phyloP scores from a whole-genome alignment of 352 stramenopile species.

The Thalassiosira sp. region DNA sequence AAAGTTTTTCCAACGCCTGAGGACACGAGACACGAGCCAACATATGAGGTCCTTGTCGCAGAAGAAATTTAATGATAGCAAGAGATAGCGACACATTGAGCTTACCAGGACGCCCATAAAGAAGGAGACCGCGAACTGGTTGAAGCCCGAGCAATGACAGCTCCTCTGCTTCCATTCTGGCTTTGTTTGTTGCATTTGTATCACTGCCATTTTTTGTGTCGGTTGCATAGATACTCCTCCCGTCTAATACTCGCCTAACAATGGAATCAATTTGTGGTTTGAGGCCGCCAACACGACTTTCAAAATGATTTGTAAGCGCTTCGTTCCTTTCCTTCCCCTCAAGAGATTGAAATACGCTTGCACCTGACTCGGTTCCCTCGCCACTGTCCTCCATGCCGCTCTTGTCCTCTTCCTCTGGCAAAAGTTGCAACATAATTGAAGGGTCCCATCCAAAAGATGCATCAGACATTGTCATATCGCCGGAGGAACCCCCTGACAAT shows the following conservation, averaged over 20 bases:
- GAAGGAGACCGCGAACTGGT: constrained; percentile 92
- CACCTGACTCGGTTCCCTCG: not conserved
- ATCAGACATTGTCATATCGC: constrained; percentile 60
- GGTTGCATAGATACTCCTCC: constrained; percentile 52
- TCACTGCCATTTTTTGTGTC: constrained; percentile 9
- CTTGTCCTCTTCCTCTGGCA: constrained; percentile 26
- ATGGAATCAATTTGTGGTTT: constrained; percentile 71
- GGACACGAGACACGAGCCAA: no score
- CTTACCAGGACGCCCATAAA: constrained; percentile 85
- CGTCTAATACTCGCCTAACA: constrained; percentile 75
- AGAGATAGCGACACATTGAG: no score
- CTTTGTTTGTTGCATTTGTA: constrained; percentile 16
- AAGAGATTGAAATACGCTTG: constrained; percentile 28
- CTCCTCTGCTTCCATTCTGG: constrained; percentile 68
- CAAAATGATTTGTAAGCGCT: constrained; percentile 63
- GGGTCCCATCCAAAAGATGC: constrained; percentile 55
- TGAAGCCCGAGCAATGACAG: constrained; percentile 93
- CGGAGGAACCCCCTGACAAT: constrained; percentile 20
- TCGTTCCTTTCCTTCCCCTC: constrained; percentile 65
- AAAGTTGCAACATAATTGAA: constrained; percentile 51
- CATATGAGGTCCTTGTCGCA: no score
- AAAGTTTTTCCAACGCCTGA: constrained; percentile 90
- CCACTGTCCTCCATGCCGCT: constrained; percentile 6
- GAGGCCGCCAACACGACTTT: constrained; percentile 60
- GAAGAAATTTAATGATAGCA: no score